Evolutionary conservation across 768 basidiomycete genomes (phyloP).

Genomic region (Macrolepiota albuminosa): DNA sequence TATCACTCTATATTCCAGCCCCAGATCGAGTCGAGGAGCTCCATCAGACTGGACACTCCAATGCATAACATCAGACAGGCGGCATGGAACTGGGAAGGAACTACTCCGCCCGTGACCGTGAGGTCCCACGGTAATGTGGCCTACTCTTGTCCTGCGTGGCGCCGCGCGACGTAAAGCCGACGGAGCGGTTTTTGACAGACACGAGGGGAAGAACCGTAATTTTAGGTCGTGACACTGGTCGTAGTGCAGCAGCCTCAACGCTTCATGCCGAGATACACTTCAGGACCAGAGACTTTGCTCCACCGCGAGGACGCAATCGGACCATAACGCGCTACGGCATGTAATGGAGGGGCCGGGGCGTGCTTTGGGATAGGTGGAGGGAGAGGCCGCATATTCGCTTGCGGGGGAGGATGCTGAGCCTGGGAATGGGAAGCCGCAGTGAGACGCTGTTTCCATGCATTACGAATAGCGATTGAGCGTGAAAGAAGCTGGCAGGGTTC

Average conservation of each 20-base stretch:
- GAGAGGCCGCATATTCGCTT: slow-evolving; percentile 19
- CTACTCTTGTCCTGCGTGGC: background rate
- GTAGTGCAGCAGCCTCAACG: slow-evolving; percentile 37
- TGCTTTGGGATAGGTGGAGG: slow-evolving; percentile 20
- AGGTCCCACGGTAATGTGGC: background rate
- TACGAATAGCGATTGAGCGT: slow-evolving; percentile 58
- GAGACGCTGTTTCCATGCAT: slow-evolving; percentile 70
- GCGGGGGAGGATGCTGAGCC: slow-evolving; percentile 19
- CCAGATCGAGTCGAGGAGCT: background rate
- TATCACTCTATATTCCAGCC: background rate
- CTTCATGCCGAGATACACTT: slow-evolving; percentile 57
- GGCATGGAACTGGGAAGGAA: background rate
- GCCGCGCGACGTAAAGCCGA: background rate
- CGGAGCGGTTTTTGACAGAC: background rate
- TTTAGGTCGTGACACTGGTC: background rate
- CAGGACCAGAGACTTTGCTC: slow-evolving; percentile 74
- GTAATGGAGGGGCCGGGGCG: slow-evolving; percentile 14
- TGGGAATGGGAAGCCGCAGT: slow-evolving; percentile 26
- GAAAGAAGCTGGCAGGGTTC: slow-evolving; percentile 52
- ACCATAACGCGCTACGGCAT: slow-evolving; percentile 52
- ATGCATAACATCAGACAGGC: background rate
- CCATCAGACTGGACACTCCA: background rate
- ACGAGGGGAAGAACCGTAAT: background rate
- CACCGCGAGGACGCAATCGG: slow-evolving; percentile 58
- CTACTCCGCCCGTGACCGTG: background rate